Evolutionary conservation across 306 rosid species (phyloP), one percentile per base, ranked within the genome.

Genomic region (Lablab purpureus): DNA sequence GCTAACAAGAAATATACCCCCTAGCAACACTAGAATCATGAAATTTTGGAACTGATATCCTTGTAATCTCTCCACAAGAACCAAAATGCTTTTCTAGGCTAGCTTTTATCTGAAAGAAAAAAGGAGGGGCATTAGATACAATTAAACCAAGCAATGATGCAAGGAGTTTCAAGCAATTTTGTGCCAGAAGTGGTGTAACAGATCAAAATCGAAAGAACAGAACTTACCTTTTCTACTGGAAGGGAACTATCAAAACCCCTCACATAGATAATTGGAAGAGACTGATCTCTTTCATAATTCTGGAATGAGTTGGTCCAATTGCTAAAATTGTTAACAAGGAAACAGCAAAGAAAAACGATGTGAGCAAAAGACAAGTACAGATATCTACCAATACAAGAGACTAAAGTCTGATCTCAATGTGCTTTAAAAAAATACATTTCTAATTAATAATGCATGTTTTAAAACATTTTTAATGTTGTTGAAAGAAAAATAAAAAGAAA

Each of bases 31-130:
- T 91, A 71, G 85, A 64, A 2, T 83, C 94, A 15, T 8, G 77
- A 82, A 71, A 88, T 73, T 37, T 89, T 5, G 97, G 93, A 50
- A 94, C 43, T 18, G 97, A 89, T n/a, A 92, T 40, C 82, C 92
- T 84, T 2, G 73, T 74, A 56, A 94, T 85, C 62, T 87, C 91
- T 46, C 98, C 98, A 73, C 98, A 94, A 11, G 84, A 40, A 55
- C 80, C 56, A 76, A 94, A 94, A 77, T 80, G 89, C 7, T 87
- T 83, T 63, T 83, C 71, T 77, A 94, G 55, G 34, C 85, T 69
- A 67, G 86, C 82, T 71, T 85, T 84, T 32, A 89, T 76, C 98
- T 94, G 87, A 46, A 78, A 41, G 21, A 25, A 51, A 43, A 66
- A 36, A 69, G 4, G 28, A 69, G 13, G 62, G 37, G 30, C 54